Evolutionary conservation across 2,329 filamentous ascomycete species (phyloP), one percentile per base, ranked within the genome.

Genomic region (Colletotrichum shisoi): DNA sequence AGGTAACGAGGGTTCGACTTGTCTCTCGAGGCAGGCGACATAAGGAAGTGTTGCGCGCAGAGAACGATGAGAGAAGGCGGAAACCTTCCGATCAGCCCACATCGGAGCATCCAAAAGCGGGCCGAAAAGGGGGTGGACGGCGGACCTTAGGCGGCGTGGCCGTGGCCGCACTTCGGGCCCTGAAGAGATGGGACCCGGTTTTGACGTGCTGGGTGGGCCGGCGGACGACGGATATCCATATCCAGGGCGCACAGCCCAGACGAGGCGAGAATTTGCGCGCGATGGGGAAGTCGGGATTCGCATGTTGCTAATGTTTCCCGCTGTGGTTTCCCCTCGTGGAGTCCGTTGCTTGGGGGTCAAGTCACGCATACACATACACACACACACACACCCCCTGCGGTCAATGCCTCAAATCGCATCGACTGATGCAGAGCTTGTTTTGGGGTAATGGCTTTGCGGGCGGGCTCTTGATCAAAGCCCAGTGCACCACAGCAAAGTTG

Each of bases 151-250:
- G n/a, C 31, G 27, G 34, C 39, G 51, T 48, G 51, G 64, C 61
- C 64, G 42, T 67, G 64, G 64, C 64, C 54, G 64, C 61, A 67
- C 63, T 59, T 67, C 64, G 64, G 64, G 61, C 61, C 27, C 64
- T 67, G 59, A 37, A 21, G 53, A 44, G 19, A 21, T 39, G 19
- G 19, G 51, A 19, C 58, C 48, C 48, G 48, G 27, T 24, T 51
- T 34, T 34, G 4, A 8, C 15, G 46, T 31, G 46, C 56, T 15
- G 13, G 12, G 27, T 17, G 44, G 11, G 21, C 12, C 39, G 31
- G 8, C 31, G 31, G 31, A 9, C 31, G 31, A 34, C 7, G 31
- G 27, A 3, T 2, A 31, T 24, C 46, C 60, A 40, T 34, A 58
- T 49, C 42, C 46, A 63, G 19, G 63, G 60, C 63, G 53, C 37